Base-by-base conservation (phyloP, 1,139 yeast species). In the Saccharomycopsis hybrid region DNA sequence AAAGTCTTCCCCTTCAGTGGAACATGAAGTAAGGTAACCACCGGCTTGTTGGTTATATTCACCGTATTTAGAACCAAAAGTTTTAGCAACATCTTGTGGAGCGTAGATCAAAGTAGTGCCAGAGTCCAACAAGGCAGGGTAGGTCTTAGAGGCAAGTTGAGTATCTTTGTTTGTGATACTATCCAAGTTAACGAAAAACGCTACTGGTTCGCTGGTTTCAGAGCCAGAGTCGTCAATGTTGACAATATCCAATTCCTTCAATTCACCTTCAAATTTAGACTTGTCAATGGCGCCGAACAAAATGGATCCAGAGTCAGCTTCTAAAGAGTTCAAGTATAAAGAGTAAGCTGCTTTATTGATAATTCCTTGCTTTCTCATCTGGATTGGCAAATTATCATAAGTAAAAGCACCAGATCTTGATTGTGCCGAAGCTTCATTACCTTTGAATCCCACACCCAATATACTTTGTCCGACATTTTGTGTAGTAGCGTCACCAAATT, bases 71-170 rank as follows among this genome's bases (percentile, higher is more conserved):
- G 54, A 47, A 0, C 40, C 79, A 51, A 81, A 63, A 2, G 63
- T 55, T 3, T 59, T 58, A 11, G 76, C 63, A 29, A 75, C 59
- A 13, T 56, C 61, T 1, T 57, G 44, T 29, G 87, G 85, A 1
- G 80, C 63, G 55, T 73, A 74, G 4, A 82, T 70, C 46, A 78
- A 64, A 2, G 89, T 77, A 4, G 89, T 76, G 45, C 92, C 92
- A 2, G 87, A 76, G 63, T 84, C 92, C 44, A 84, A 65, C 33
- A 72, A 56, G 3, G 72, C 78, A 2, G 72, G 65, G 45, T 47
- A 47, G 25, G 53, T 8, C 8, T 29, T 33, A 25, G 41, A 4
- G 13, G 46, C 38, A 33, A 50, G 18, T n/a, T 35, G 38, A 27
- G 27, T 43, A 32, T 18, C 29, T n/a, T 41, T 53, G 31, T 49